A percentile compares a stretch with the other conserved stretches of the same genome.
phyloP scores from a whole-genome alignment of 148 eudicot genomes.

The Camellia granthamiana region DNA sequence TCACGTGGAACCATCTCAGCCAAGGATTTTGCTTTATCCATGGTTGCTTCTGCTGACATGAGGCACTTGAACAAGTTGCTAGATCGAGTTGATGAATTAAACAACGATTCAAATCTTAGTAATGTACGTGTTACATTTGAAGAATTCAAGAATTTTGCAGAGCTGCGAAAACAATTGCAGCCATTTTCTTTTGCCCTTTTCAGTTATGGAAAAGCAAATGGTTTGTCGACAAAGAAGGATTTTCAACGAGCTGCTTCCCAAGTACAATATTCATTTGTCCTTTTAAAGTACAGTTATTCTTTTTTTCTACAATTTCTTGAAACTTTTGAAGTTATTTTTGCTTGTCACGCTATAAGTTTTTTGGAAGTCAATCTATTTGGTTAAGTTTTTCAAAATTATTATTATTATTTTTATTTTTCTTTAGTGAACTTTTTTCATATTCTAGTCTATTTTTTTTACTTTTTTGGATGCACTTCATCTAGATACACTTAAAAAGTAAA shows the following conservation, averaged over 20 bases:
- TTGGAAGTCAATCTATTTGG: not conserved
- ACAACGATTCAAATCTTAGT: conserved; percentile 37
- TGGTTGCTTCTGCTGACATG: conserved; percentile 76
- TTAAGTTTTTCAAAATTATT: too few species aligned
- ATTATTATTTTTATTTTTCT: too few species aligned
- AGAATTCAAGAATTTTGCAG: conserved; percentile 56
- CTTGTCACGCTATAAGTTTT: not conserved
- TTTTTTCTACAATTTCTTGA: not conserved
- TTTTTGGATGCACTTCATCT: too few species aligned
- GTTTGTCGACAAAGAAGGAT: conserved; percentile 52
- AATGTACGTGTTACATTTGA: conserved; percentile 42
- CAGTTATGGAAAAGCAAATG: conserved; percentile 50
- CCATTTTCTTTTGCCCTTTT: conserved; percentile 60
- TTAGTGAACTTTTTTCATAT: too few species aligned
- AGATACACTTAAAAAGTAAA: too few species aligned
- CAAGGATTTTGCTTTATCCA: conserved; percentile 70
- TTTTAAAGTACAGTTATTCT: not conserved
- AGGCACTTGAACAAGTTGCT: conserved; percentile 55
- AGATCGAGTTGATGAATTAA: conserved; percentile 57
- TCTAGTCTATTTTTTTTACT: too few species aligned
- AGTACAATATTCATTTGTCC: conserved; percentile 32
- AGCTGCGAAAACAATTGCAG: conserved; percentile 50
- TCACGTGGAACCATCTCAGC: conserved; percentile 52
- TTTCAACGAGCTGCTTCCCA: conserved; percentile 70
- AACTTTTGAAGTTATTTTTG: not conserved